Evolutionary conservation across 2,329 filamentous ascomycete genomes (phyloP).

Genomic region (Arthrobotrys conoides): DNA sequence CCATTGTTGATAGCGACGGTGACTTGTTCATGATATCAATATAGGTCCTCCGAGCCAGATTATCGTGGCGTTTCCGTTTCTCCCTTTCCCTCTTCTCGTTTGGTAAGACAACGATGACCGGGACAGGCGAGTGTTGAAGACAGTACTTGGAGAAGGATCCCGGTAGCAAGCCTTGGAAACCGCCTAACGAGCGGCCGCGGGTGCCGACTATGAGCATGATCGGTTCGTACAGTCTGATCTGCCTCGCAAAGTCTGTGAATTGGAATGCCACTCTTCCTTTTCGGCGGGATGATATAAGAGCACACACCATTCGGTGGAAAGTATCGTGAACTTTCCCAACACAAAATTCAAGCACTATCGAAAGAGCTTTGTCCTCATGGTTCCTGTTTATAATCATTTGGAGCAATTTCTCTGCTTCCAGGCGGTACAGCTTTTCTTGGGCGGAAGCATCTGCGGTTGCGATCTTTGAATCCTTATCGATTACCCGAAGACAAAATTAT

Average conservation of each 20-base stretch:
- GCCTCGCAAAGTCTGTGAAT: conserved; percentile 28
- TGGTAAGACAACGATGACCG: conserved; percentile 91
- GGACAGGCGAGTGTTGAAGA: conserved; percentile 90
- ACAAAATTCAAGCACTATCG: conserved; percentile 86
- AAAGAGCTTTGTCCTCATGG: conserved; percentile 84
- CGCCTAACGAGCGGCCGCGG: conserved; percentile 84
- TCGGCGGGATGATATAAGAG: not conserved
- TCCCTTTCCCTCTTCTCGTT: conserved; percentile 90
- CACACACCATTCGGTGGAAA: conserved; percentile 86
- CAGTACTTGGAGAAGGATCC: conserved; percentile 96
- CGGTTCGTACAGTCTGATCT: conserved; percentile 94
- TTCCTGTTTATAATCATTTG: conserved; percentile 84
- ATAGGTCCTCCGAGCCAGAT: conserved; percentile 82
- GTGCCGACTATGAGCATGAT: conserved; percentile 93
- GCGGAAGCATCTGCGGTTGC: conserved; percentile 73
- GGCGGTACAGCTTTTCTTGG: conserved; percentile 79
- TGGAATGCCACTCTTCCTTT: not conserved
- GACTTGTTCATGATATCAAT: conserved; percentile 79
- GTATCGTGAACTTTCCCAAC: conserved; percentile 91
- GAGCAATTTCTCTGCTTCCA: conserved; percentile 81
- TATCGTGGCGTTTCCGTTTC: conserved; percentile 84
- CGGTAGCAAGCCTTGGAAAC: conserved; percentile 86
- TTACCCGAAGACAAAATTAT: conserved; percentile 89
- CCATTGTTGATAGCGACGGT: conserved; percentile 51
- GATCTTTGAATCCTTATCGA: conserved; percentile 84